These are phyloP conservation scores for Kwoniella newhampshirensis DNA, from an alignment of 768 basidiomycete species.

Conservation along the genomic window DNA sequence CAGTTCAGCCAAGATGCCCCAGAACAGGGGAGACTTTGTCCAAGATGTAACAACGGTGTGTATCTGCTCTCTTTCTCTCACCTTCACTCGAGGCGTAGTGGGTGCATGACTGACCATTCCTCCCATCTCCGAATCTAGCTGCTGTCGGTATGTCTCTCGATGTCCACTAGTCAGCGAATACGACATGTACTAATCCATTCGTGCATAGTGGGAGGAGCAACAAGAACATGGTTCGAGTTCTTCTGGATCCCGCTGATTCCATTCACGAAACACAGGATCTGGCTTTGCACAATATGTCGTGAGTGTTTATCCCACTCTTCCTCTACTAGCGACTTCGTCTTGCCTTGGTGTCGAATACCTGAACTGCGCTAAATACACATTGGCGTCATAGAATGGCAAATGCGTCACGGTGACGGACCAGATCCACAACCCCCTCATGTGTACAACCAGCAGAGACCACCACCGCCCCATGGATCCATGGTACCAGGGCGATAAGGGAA, in stretches of 20 bases:
- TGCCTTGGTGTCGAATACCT: no score
- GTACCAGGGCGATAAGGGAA: background rate
- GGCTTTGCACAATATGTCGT: slow-evolving; percentile 47
- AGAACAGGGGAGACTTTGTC: slow-evolving; percentile 37
- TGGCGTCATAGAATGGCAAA: slow-evolving; percentile 36
- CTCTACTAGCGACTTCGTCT: no score
- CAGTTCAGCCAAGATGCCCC: slow-evolving; percentile 40
- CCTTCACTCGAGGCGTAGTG: no score
- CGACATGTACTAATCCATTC: background rate
- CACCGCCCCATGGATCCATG: background rate
- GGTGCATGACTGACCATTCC: no score
- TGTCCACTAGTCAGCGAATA: background rate
- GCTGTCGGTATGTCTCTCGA: slow-evolving; percentile 11
- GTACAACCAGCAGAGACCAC: slow-evolving; percentile 7
- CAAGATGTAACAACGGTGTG: slow-evolving; percentile 44
- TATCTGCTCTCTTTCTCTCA: slow-evolving; percentile 2
- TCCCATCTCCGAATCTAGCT: no score
- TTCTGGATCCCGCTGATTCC: slow-evolving; percentile 49
- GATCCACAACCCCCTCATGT: slow-evolving; percentile 45
- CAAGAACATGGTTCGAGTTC: slow-evolving; percentile 43
- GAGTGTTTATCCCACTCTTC: slow-evolving; percentile 16
- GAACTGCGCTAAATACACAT: no score
- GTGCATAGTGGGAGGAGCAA: slow-evolving; percentile 25
- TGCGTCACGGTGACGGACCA: slow-evolving; percentile 43
- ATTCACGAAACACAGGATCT: slow-evolving; percentile 37